Conservation (phyloP, 2,329 filamentous ascomycete genomes). For the Ceratocystis diversiconidia region DNA sequence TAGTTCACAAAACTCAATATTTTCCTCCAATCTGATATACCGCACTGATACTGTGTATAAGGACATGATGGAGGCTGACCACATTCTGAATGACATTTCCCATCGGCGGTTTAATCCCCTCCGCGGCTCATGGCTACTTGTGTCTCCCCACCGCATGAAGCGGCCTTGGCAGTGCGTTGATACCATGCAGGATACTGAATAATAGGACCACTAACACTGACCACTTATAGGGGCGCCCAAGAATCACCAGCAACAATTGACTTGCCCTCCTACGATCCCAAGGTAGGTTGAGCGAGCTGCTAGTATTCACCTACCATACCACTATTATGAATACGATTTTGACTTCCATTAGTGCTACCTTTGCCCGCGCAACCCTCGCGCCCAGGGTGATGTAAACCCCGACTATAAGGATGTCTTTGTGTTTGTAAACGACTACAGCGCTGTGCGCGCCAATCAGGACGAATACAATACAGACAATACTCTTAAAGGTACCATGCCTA, state of each 20-base stretch:
- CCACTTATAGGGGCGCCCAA: constrained; percentile 53
- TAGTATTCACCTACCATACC: neutral
- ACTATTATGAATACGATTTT: constrained; percentile 1
- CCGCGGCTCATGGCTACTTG: constrained; percentile 78
- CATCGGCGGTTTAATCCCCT: constrained; percentile 89
- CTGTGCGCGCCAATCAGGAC: constrained; percentile 84
- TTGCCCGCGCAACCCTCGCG: constrained; percentile 80
- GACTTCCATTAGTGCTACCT: constrained; percentile 61
- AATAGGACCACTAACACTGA: constrained; percentile 2
- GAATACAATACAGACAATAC: constrained; percentile 45
- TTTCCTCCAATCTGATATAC: too few relatives aligned
- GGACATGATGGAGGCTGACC: constrained; percentile 45
- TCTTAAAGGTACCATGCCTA: constrained; percentile 25
- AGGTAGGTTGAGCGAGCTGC: constrained; percentile 29
- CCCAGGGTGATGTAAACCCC: constrained; percentile 75
- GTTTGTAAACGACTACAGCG: constrained; percentile 95
- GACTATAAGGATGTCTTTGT: constrained; percentile 77
- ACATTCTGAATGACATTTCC: constrained; percentile 85
- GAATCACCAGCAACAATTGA: constrained; percentile 54
- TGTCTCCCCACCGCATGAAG: constrained; percentile 93
- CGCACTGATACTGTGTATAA: constrained; percentile 17
- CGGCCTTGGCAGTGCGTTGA: constrained; percentile 83
- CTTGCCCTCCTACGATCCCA: constrained; percentile 68
- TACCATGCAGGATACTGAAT: neutral
- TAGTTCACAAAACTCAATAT: neutral